A percentile compares a stretch with the other conserved stretches of the same genome.
phyloP scores from a whole-genome alignment of 129 eudicot genomes.

The Calendula officinalis region DNA sequence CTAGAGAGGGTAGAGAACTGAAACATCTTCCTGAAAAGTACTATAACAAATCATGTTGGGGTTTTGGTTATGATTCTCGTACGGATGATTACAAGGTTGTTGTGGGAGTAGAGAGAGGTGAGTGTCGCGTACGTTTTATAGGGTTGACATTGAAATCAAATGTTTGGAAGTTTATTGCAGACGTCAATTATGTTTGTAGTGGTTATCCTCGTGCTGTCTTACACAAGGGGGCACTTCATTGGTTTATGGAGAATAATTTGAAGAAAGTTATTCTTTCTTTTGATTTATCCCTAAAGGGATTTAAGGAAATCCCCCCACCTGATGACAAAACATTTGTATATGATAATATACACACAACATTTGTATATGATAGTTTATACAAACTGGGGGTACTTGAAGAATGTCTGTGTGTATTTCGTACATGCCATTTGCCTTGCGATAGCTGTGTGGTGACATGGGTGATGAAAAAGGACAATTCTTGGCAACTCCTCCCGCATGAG shows the following conservation, averaged over 20 bases:
- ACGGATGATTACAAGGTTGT: no score
- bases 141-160: not conserved
- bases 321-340: not conserved
- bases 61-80: not conserved
- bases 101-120: not conserved
- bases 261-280: not conserved
- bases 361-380: not conserved
- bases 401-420: not conserved
- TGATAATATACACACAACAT: not conserved
- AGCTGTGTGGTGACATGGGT: not conserved
- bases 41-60: not conserved
- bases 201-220: not conserved
- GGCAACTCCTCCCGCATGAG: not conserved
- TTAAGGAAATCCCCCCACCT: constrained; percentile 1
- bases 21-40: not conserved
- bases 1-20: not conserved
- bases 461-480: not conserved
- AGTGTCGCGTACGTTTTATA: not conserved
- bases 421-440: not conserved
- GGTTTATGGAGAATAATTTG: not conserved
- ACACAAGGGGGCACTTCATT: not conserved
- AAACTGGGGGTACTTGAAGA: not conserved
- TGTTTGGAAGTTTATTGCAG: not conserved
- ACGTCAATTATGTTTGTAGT: no score
- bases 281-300: not conserved